These are phyloP conservation scores for Gynandropsis gynandra DNA, from an alignment of 345 rosid species.

Conservation along the genomic window DNA sequence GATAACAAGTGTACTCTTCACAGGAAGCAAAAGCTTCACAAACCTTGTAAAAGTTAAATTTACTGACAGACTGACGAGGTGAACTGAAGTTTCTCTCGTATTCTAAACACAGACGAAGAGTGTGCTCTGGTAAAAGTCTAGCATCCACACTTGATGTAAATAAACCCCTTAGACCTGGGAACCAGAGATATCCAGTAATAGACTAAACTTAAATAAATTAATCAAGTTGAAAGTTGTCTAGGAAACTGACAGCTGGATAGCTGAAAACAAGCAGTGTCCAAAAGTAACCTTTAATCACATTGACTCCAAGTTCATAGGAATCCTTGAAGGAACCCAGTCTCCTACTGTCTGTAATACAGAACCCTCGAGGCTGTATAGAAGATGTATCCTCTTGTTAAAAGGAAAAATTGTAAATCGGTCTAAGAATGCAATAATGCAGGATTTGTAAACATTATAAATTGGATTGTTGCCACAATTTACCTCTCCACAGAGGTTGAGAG, in stretches of 20 bases:
- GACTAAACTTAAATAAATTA: constrained; percentile 1
- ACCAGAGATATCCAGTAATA: constrained; percentile 15
- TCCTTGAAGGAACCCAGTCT: constrained; percentile 53
- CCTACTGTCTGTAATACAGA: constrained; percentile 42
- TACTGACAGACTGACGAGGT: constrained; percentile 29
- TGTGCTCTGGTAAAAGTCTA: constrained; percentile 75
- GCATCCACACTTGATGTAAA: constrained; percentile 59
- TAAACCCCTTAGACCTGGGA: constrained; percentile 58
- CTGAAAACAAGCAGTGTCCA: constrained; percentile 8
- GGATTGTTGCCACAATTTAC: constrained; percentile 40
- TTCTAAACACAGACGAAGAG: constrained; percentile 65
- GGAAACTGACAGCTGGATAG: neutral
- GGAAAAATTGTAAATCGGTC: constrained; percentile 10
- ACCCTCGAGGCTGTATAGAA: constrained; percentile 52
- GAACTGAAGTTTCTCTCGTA: constrained; percentile 39
- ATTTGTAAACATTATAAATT: constrained; percentile 6
- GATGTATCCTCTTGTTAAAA: constrained; percentile 14
- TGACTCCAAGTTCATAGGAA: constrained; percentile 66
- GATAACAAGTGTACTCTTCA: constrained; percentile 5
- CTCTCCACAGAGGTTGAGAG: constrained; percentile 44
- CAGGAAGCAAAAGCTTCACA: constrained; percentile 14
- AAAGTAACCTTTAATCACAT: constrained; percentile 58
- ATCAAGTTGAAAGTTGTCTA: neutral
- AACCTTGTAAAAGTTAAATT: constrained; percentile 93
- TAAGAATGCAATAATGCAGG: constrained; percentile 9